Percentiles rank a stretch among this genome's conserved stretches.
phyloP scores from a whole-genome alignment of 208 protist species.

The Angomonas deanei region DNA sequence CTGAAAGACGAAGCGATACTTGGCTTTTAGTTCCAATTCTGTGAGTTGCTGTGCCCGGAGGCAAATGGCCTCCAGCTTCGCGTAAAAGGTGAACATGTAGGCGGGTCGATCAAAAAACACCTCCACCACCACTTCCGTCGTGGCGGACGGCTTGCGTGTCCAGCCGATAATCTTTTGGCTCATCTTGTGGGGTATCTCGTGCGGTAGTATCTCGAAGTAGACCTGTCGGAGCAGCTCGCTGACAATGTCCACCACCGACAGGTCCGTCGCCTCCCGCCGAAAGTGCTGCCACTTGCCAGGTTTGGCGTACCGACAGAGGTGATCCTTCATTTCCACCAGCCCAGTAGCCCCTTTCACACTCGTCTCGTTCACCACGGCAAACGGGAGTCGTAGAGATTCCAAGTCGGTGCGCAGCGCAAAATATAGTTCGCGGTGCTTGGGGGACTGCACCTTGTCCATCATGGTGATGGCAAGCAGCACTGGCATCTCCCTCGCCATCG shows the following conservation, averaged over 20 bases:
- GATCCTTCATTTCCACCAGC: constrained; percentile 86
- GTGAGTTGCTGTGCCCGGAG: constrained; percentile 60
- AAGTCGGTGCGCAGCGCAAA: constrained; percentile 85
- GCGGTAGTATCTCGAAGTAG: constrained; percentile 79
- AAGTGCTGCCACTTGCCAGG: constrained; percentile 68
- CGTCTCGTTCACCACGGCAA: constrained; percentile 61
- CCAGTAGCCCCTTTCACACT: constrained; percentile 82
- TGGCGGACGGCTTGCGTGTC: constrained; percentile 75
- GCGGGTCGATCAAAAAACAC: constrained; percentile 84
- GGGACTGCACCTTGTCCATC: constrained; percentile 88
- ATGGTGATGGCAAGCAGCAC: constrained; percentile 81
- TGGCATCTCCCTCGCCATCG: constrained; percentile 66
- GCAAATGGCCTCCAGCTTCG: constrained; percentile 80
- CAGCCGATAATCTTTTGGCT: constrained; percentile 81
- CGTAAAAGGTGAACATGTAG: constrained; percentile 90
- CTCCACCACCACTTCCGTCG: constrained; percentile 85
- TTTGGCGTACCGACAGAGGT: constrained; percentile 66
- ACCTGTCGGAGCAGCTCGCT: constrained; percentile 75
- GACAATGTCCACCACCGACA: constrained; percentile 66
- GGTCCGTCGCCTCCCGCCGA: constrained; percentile 62
- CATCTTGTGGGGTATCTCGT: constrained; percentile 85
- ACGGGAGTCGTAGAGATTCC: constrained; percentile 62
- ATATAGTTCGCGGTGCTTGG: constrained; percentile 81
- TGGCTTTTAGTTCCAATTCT: constrained; percentile 47
- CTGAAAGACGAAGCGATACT: constrained; percentile 85